These are phyloP conservation scores for Coemansia reversa DNA, from an alignment of 192 early-diverging fungal genomes.

Conservation along the genomic window DNA sequence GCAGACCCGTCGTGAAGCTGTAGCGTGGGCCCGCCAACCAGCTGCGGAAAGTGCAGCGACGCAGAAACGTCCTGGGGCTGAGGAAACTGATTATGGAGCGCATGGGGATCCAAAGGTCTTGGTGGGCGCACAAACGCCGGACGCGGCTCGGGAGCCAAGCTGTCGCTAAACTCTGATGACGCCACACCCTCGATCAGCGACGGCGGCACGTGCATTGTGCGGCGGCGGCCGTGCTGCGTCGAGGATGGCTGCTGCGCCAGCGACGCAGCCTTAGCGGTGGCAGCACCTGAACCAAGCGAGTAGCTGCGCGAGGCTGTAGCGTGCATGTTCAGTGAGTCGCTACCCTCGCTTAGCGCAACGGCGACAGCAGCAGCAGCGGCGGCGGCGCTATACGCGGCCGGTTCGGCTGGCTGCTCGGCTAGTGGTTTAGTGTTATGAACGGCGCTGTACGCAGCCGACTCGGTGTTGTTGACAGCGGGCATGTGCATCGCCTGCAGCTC, in stretches of 20 bases:
- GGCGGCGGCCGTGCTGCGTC: slow-evolving; percentile 23
- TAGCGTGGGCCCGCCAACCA: not conserved
- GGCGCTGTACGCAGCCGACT: no score
- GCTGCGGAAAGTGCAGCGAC: no score
- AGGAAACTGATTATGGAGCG: not conserved
- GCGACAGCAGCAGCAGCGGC: slow-evolving; percentile 41
- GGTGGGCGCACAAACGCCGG: slow-evolving; percentile 7
- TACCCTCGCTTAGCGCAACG: slow-evolving; percentile 20
- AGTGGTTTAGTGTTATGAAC: not conserved
- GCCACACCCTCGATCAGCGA: slow-evolving; percentile 47
- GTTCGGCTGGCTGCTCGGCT: slow-evolving; percentile 3
- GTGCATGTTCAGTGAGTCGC: slow-evolving; percentile 15
- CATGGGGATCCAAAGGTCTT: not conserved
- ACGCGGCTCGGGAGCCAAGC: not conserved
- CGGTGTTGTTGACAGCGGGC: no score
- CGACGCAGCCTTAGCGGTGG: not conserved
- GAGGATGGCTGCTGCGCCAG: not conserved
- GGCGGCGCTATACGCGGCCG: slow-evolving; percentile 13
- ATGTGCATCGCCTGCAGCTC: slow-evolving; percentile 29
- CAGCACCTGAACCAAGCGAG: slow-evolving; percentile 15
- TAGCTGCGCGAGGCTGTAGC: slow-evolving; percentile 16
- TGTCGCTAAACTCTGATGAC: slow-evolving; percentile 24
- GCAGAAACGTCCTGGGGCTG: not conserved
- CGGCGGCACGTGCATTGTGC: slow-evolving; percentile 53
- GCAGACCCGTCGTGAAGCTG: not conserved